These are phyloP conservation scores for Teunomyces lycoperdinae DNA, from an alignment of 805 yeast genomes.

Conservation along the genomic window DNA sequence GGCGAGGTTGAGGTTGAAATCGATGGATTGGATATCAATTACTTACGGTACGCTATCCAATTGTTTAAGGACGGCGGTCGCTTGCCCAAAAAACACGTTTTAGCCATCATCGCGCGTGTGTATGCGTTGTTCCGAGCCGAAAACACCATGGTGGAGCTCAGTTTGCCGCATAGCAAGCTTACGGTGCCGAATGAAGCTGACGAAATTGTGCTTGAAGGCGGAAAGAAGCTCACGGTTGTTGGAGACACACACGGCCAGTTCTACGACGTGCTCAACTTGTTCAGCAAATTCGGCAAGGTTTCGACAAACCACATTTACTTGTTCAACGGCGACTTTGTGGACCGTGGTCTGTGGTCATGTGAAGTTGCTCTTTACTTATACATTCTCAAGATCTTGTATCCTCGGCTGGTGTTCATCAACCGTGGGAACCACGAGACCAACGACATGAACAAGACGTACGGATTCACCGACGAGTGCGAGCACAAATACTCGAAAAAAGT, in stretches of 20 bases:
- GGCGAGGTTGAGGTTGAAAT: constrained; percentile 29
- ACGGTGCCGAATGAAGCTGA: constrained; percentile 12
- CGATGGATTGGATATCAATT: constrained; percentile 47
- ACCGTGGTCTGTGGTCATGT: constrained; percentile 97
- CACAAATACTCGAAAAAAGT: constrained; percentile 79
- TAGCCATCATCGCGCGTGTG: constrained; percentile 74
- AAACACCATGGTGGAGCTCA: constrained; percentile 72
- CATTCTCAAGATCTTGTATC: constrained; percentile 72
- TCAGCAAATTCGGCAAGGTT: constrained; percentile 71
- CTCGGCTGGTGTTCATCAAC: constrained; percentile 68
- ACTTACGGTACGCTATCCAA: constrained; percentile 63
- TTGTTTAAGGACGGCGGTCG: constrained; percentile 71
- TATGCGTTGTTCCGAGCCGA: constrained; percentile 63
- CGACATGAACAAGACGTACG: constrained; percentile 95
- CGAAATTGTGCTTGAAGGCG: constrained; percentile 22
- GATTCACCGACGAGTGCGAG: constrained; percentile 94
- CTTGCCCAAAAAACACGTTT: constrained; percentile 78
- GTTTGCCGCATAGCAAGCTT: constrained; percentile 33
- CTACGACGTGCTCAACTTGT: constrained; percentile 81
- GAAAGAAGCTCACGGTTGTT: constrained; percentile 71
- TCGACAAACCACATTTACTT: constrained; percentile 65
- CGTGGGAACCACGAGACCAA: constrained; percentile 97
- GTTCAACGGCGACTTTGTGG: constrained; percentile 97
- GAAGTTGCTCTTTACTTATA: constrained; percentile 86
- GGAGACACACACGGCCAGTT: constrained; percentile 99